Evolutionary conservation across 2,329 filamentous ascomycete genomes (phyloP).

Genomic region (Amylocarpus encephaloides): DNA sequence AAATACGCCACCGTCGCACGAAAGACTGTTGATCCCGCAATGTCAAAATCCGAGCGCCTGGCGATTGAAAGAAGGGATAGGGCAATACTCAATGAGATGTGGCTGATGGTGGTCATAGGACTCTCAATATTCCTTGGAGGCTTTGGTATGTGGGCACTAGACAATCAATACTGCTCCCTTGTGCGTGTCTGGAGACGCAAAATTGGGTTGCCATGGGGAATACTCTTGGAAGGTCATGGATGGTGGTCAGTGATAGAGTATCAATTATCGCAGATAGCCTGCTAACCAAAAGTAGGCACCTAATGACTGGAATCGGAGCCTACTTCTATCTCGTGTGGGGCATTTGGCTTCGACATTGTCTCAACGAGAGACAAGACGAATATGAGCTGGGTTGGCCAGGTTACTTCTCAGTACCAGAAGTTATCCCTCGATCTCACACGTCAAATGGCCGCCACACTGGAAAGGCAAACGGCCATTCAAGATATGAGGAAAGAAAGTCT

Average conservation of each 20-base stretch:
- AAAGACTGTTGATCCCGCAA: conserved; percentile 44
- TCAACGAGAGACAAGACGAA: conserved; percentile 61
- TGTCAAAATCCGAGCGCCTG: conserved; percentile 44
- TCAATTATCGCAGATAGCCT: background rate
- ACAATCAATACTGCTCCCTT: conserved; percentile 53
- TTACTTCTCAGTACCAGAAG: conserved; percentile 39
- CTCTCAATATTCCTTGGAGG: conserved; percentile 58
- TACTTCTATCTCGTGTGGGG: conserved; percentile 70
- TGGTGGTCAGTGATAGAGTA: conserved; percentile 51
- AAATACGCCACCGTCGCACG: conserved; percentile 36
- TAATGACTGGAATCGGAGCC: conserved; percentile 66
- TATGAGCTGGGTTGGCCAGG: conserved; percentile 59
- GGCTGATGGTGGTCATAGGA: conserved; percentile 57
- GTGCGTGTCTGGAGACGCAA: conserved; percentile 47
- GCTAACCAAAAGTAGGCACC: conserved; percentile 40
- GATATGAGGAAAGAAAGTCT: conserved; percentile 22
- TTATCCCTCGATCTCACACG: conserved; percentile 21
- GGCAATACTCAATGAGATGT: conserved; percentile 58
- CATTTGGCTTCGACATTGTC: conserved; percentile 62
- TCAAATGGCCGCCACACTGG: background rate
- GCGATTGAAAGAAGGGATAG: conserved; percentile 49
- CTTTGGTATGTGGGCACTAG: conserved; percentile 61
- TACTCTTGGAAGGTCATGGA: conserved; percentile 65
- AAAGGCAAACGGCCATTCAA: conserved; percentile 9
- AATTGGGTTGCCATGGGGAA: conserved; percentile 64